Conservation (phyloP, 2,329 filamentous ascomycete species). For the Madurella mycetomatis region DNA sequence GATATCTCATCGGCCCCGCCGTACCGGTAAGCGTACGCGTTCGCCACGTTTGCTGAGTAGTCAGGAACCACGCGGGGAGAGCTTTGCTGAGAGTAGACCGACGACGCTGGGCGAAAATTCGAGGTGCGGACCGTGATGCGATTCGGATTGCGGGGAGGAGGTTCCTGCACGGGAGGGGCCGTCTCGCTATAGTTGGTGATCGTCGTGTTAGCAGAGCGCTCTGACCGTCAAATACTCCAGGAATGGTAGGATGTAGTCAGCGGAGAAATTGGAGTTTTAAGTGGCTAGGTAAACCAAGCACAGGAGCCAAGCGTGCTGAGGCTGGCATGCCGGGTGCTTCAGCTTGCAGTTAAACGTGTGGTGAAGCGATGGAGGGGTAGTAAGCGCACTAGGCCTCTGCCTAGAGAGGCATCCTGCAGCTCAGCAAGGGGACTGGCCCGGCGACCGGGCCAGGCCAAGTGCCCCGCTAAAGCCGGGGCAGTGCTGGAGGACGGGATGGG, state of each 20-base stretch:
- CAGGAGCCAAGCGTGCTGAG: not conserved
- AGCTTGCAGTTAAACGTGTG: not conserved
- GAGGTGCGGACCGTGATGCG: constrained; percentile 31
- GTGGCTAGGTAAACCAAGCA: not conserved
- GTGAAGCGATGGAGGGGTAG: constrained; percentile 5
- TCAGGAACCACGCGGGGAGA: constrained; percentile 37
- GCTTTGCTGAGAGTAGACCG: constrained; percentile 52
- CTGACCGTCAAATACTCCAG: not conserved
- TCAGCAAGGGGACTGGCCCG: too few relatives aligned
- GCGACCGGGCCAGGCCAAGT: too few relatives aligned
- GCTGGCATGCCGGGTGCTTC: not conserved
- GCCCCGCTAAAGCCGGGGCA: constrained; percentile 3
- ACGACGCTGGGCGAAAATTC: constrained; percentile 50
- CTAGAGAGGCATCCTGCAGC: constrained; percentile 14
- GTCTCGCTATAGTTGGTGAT: constrained; percentile 29
- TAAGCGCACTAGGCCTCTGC: constrained; percentile 5
- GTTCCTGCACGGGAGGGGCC: constrained; percentile 31
- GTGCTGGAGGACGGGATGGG: constrained; percentile 1
- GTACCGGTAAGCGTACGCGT: constrained; percentile 24
- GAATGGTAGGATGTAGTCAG: constrained; percentile 2
- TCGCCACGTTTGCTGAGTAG: constrained; percentile 30
- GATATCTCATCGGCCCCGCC: constrained; percentile 39
- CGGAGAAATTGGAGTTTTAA: not conserved
- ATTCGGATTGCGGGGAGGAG: constrained; percentile 36
- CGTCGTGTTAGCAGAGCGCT: constrained; percentile 20